Evolutionary conservation across 257 asterid genomes (phyloP).

Genomic region (Cruciata laevipes): DNA sequence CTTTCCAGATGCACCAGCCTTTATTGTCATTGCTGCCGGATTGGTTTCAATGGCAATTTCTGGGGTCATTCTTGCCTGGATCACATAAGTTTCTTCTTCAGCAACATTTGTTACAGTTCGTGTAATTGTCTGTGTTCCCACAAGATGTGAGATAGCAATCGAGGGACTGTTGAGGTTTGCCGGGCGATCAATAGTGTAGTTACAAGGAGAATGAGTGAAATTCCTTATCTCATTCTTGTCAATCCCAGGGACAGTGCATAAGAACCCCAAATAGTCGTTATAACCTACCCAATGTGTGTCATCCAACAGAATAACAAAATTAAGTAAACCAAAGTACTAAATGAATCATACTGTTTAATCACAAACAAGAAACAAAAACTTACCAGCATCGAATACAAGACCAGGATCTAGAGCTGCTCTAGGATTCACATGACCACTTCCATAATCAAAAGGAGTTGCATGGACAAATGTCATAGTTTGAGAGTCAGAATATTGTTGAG

Average conservation of each 20-base stretch:
- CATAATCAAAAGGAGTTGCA: constrained; percentile 76
- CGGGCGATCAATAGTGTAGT: constrained; percentile 81
- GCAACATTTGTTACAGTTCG: constrained; percentile 83
- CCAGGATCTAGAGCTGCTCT: constrained; percentile 79
- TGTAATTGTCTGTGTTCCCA: constrained; percentile 72
- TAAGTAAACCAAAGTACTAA: not conserved
- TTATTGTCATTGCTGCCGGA: constrained; percentile 97
- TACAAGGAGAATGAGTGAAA: constrained; percentile 75
- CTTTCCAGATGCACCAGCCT: constrained; percentile 55
- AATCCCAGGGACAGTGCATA: constrained; percentile 86
- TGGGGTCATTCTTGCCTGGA: constrained; percentile 83
- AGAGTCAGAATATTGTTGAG: constrained; percentile 67
- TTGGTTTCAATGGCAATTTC: constrained; percentile 72
- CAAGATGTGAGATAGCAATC: constrained; percentile 75
- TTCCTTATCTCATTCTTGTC: constrained; percentile 56
- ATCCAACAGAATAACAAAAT: not conserved
- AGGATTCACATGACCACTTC: constrained; percentile 81
- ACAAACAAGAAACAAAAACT: not conserved
- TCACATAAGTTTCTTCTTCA: constrained; percentile 83
- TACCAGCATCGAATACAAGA: constrained; percentile 68
- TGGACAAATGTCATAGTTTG: constrained; percentile 51
- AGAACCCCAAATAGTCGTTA: constrained; percentile 85
- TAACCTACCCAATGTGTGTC: constrained; percentile 42
- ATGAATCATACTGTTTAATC: not conserved
- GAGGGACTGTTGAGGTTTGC: constrained; percentile 86